Conservation (phyloP, 1,139 yeast species). For the Taiozyma sp. region DNA sequence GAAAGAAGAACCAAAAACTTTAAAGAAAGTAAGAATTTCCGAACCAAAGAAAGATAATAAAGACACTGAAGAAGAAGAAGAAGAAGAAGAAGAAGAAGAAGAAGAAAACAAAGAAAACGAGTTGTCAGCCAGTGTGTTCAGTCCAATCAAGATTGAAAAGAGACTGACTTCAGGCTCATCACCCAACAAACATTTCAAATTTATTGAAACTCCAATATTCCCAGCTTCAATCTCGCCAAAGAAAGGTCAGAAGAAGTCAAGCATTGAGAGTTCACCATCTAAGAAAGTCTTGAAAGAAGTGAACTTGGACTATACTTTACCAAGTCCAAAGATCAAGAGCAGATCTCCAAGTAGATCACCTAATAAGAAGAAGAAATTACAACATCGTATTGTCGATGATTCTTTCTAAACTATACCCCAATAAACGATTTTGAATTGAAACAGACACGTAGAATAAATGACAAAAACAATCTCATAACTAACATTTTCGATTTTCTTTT, state of each 20-base stretch:
- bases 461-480: background rate
- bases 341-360: conserved; percentile 12
- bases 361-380: conserved; percentile 10
- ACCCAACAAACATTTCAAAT: conserved; percentile 15
- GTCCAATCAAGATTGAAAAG: background rate
- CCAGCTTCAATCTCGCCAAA: conserved; percentile 7
- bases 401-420: background rate
- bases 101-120: conserved; percentile 10
- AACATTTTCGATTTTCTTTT: background rate
- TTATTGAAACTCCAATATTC: conserved; percentile 5
- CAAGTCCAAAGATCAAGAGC: conserved; percentile 9
- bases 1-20: background rate
- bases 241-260: conserved; percentile 1
- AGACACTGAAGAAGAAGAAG: background rate
- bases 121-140: conserved; percentile 9
- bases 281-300: conserved; percentile 12
- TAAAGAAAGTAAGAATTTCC: background rate
- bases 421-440: background rate
- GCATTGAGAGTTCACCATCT: conserved; percentile 8
- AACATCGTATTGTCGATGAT: conserved; percentile 7
- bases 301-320: conserved; percentile 11
- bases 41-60: background rate
- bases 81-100: no score
- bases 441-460: background rate
- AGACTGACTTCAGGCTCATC: conserved; percentile 3